phyloP scores from a whole-genome alignment of 768 basidiomycete species.

The Nevesoporus exiguus region DNA sequence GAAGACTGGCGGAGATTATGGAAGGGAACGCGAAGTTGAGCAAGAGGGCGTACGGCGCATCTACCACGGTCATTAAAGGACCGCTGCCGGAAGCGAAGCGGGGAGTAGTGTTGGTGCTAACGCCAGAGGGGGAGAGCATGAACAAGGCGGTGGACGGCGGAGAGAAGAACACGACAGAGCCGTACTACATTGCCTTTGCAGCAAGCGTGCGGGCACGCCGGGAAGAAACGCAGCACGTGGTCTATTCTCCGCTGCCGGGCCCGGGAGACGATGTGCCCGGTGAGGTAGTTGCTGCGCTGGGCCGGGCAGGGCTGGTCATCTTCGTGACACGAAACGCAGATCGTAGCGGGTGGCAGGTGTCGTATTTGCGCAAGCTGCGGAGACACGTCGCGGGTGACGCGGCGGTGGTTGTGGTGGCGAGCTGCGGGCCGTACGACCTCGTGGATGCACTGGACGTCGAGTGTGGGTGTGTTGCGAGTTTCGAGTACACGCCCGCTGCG shows the following conservation, averaged over 20 bases:
- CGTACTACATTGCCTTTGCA: constrained; percentile 52
- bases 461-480: constrained; percentile 47
- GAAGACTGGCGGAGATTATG: constrained; percentile 31
- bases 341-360: constrained; percentile 49
- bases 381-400: constrained; percentile 14
- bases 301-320: constrained; percentile 24
- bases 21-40: constrained; percentile 42
- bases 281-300: constrained; percentile 6
- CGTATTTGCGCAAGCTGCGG: constrained; percentile 34
- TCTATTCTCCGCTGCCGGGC: constrained; percentile 36
- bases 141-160: constrained; percentile 62
- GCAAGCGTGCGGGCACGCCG: constrained; percentile 34
- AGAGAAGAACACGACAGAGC: constrained; percentile 55
- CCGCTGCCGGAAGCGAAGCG: constrained; percentile 32
- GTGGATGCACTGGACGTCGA: constrained; percentile 25
- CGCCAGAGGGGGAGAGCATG: constrained; percentile 53
- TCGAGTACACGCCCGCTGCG: constrained; percentile 56
- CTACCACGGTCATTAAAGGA: constrained; percentile 47
- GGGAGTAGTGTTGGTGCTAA: constrained; percentile 43
- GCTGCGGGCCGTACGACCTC: constrained; percentile 67
- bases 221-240: constrained; percentile 39
- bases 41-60: constrained; percentile 42
- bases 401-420: constrained; percentile 50
- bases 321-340: constrained; percentile 61
- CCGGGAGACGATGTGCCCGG: constrained; percentile 4